These are phyloP conservation scores for Neurospora terricola DNA, from an alignment of 495 filamentous ascomycete species.

Conservation along the genomic window DNA sequence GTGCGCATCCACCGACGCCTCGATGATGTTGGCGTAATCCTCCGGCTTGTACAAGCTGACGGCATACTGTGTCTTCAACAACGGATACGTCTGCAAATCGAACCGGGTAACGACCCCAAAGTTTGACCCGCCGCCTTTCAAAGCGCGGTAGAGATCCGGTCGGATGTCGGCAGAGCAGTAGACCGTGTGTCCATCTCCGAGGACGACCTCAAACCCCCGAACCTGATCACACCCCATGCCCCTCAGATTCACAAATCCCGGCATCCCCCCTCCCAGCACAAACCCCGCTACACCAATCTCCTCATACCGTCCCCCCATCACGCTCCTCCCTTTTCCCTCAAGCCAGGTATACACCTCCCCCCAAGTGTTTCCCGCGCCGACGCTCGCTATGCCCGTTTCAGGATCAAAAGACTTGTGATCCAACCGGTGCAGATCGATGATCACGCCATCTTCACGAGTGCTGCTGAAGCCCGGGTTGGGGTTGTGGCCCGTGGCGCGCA, in stretches of 20 bases:
- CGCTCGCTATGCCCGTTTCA: neutral
- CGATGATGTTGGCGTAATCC: constrained; percentile 2
- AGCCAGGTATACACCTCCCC: constrained; percentile 38
- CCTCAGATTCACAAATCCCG: constrained; percentile 33
- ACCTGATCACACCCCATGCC: constrained; percentile 45
- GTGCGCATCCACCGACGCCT: neutral
- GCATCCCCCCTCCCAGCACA: constrained; percentile 44
- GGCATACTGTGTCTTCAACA: neutral
- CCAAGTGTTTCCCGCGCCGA: neutral
- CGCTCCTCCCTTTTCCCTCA: constrained; percentile 26
- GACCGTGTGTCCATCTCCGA: constrained; percentile 24
- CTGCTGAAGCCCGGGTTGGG: neutral
- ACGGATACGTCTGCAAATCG: constrained; percentile 6
- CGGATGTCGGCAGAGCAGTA: constrained; percentile 21
- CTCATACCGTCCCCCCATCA: constrained; percentile 43
- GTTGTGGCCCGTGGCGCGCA: neutral
- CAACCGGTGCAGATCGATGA: neutral
- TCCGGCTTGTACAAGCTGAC: constrained; percentile 1
- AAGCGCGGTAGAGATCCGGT: constrained; percentile 39
- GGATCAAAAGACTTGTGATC: neutral
- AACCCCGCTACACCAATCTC: constrained; percentile 49
- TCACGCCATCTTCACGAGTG: neutral
- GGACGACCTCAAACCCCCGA: constrained; percentile 40
- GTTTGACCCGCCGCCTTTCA: constrained; percentile 51
- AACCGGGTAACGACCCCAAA: constrained; percentile 54